Conservation (phyloP, 2,329 filamentous ascomycete species). For the Sphaceloma murrayae region DNA sequence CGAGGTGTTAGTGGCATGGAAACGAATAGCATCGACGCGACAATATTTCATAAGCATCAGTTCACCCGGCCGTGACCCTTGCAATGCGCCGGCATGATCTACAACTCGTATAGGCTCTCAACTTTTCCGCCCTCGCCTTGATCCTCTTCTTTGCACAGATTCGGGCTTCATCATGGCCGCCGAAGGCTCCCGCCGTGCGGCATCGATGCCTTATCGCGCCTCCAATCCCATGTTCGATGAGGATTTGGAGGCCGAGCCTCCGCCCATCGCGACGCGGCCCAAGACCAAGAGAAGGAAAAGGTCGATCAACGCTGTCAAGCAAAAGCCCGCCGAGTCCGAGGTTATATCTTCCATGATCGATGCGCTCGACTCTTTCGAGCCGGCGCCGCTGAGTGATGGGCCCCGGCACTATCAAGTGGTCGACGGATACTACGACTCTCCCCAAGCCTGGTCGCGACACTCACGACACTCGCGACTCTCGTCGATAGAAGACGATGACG, state of each 20-base stretch:
- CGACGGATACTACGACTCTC: constrained; percentile 12
- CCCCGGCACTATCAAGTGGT: constrained; percentile 5
- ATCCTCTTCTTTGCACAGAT: background rate
- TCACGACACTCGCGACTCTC: constrained; percentile 15
- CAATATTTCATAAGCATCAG: background rate
- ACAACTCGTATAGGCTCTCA: background rate
- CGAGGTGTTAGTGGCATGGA: background rate
- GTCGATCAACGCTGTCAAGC: constrained; percentile 30
- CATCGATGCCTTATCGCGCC: background rate
- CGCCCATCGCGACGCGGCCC: constrained; percentile 7
- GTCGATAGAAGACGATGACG: constrained; percentile 11
- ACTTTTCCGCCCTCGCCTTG: background rate
- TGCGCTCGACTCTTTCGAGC: constrained; percentile 41
- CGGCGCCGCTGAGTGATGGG: constrained; percentile 19
- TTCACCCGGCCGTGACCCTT: background rate
- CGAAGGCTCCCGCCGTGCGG: background rate
- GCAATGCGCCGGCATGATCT: constrained; percentile 13
- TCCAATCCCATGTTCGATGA: background rate
- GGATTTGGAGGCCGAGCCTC: background rate
- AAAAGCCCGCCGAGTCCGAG: constrained; percentile 50
- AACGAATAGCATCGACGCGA: no score
- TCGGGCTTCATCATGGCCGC: background rate
- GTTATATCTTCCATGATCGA: constrained; percentile 58
- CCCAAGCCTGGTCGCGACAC: constrained; percentile 4
- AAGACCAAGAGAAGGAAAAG: constrained; percentile 22